These are phyloP conservation scores for Schizophyllum amplum DNA, from an alignment of 1,284 basidiomycete genomes.

Conservation along the genomic window DNA sequence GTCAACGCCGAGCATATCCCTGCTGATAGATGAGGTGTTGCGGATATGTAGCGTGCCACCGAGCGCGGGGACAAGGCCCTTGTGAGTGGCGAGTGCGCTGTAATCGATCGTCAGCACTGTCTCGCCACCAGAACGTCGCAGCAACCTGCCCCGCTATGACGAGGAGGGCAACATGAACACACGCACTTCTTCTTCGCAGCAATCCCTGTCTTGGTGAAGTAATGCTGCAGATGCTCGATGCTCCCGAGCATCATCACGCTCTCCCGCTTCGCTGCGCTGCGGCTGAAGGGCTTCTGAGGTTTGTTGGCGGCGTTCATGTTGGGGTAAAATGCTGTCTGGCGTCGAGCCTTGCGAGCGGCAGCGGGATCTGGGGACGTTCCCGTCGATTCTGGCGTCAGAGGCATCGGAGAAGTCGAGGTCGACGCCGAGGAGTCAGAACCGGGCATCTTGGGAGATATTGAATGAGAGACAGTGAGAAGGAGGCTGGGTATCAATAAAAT, in stretches of 20 bases:
- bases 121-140: conserved; percentile 3
- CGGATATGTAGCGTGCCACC: conserved; percentile 45
- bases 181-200: conserved; percentile 65
- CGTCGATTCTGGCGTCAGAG: conserved; percentile 44
- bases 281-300: conserved; percentile 72
- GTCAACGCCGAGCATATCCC: conserved; percentile 36
- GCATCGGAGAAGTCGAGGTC: conserved; percentile 33
- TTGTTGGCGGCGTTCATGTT: conserved; percentile 63
- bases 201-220: conserved; percentile 79
- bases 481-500: not conserved
- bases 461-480: not conserved
- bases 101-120: conserved; percentile 8
- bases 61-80: conserved; percentile 65
- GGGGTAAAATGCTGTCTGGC: conserved; percentile 68
- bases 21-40: conserved; percentile 31
- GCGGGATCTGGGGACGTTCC: conserved; percentile 19
- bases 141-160: no score
- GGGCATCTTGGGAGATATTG: not conserved
- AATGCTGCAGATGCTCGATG: conserved; percentile 83
- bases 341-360: conserved; percentile 36
- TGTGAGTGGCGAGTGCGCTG: conserved; percentile 26
- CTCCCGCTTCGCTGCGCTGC: conserved; percentile 78
- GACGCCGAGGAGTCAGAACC: conserved; percentile 29
- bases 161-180: not conserved
- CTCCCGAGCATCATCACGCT: conserved; percentile 82